These are phyloP conservation scores for Rhodotorula sp. DNA, from an alignment of 1,284 basidiomycete species.

Conservation along the genomic window DNA sequence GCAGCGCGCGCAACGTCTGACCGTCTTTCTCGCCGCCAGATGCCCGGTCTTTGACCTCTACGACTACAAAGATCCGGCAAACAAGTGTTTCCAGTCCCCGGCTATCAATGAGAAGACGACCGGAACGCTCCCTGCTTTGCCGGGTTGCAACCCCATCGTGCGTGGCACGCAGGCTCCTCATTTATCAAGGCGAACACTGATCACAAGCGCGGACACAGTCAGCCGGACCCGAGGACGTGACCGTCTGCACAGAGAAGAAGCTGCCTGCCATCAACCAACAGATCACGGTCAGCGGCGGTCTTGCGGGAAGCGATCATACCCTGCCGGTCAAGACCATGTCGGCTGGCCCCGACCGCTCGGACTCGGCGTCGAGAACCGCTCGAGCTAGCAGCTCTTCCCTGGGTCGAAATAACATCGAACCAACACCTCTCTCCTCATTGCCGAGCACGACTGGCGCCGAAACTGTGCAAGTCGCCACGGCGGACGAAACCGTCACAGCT, in stretches of 20 bases:
- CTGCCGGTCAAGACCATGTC: background rate
- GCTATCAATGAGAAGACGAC: constrained; percentile 8
- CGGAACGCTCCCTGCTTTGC: constrained; percentile 18
- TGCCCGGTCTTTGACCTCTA: constrained; percentile 15
- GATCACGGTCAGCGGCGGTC: constrained; percentile 11
- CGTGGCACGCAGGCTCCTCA: background rate
- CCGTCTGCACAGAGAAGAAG: constrained; percentile 19
- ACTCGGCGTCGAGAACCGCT: too few species aligned
- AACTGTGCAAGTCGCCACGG: too few species aligned
- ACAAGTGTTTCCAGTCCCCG: background rate
- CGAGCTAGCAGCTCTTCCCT: too few species aligned
- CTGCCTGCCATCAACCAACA: background rate
- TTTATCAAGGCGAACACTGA: background rate
- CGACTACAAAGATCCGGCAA: constrained; percentile 4
- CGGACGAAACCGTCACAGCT: too few species aligned
- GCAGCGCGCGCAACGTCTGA: background rate
- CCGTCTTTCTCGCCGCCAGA: background rate
- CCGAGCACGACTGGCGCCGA: too few species aligned
- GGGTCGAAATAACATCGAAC: too few species aligned
- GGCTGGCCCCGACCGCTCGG: too few species aligned
- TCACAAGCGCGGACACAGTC: background rate
- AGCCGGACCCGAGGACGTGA: constrained; percentile 16
- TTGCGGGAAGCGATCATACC: background rate
- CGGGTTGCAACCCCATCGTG: constrained; percentile 26
- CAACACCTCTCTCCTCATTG: too few species aligned